Evolutionary conservation across 2,329 filamentous ascomycete species (phyloP).

Genomic region (Fusarium nisikadoi): DNA sequence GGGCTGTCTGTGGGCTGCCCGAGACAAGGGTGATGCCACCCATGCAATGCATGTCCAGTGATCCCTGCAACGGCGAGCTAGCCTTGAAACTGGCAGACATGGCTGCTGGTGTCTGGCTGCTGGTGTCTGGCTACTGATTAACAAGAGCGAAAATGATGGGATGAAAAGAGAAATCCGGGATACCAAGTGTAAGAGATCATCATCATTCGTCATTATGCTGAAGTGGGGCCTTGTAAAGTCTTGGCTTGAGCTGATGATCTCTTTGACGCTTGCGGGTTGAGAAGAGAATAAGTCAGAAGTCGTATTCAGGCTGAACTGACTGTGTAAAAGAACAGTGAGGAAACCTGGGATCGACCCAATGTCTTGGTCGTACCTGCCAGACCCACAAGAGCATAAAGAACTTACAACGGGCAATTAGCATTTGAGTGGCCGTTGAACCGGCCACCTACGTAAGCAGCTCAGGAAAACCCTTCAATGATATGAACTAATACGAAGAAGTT

Average conservation of each 20-base stretch:
- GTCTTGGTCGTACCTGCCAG: not conserved
- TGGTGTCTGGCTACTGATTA: not conserved
- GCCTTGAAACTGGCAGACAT: not conserved
- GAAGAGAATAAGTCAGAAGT: not conserved
- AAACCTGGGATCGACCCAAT: not conserved
- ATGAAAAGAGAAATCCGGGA: not conserved
- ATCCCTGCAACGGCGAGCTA: conserved; percentile 1
- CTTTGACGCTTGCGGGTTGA: conserved; percentile 2
- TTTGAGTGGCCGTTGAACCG: not conserved
- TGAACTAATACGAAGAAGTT: not conserved
- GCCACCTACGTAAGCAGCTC: not conserved
- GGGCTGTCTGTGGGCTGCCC: conserved; percentile 20
- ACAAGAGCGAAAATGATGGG: not conserved
- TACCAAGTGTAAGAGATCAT: not conserved
- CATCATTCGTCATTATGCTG: conserved; percentile 20
- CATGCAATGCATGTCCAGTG: conserved; percentile 5
- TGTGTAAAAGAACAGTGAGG: not conserved
- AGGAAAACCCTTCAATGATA: not conserved
- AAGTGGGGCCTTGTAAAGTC: not conserved
- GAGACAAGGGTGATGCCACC: conserved; percentile 21
- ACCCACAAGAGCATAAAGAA: not conserved
- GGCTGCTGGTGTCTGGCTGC: not conserved
- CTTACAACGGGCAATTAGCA: not conserved
- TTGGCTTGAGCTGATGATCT: not conserved
- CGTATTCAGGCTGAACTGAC: not conserved